Conservation (phyloP, 2,329 filamentous ascomycete genomes). For the Neofusicoccum sp. region DNA sequence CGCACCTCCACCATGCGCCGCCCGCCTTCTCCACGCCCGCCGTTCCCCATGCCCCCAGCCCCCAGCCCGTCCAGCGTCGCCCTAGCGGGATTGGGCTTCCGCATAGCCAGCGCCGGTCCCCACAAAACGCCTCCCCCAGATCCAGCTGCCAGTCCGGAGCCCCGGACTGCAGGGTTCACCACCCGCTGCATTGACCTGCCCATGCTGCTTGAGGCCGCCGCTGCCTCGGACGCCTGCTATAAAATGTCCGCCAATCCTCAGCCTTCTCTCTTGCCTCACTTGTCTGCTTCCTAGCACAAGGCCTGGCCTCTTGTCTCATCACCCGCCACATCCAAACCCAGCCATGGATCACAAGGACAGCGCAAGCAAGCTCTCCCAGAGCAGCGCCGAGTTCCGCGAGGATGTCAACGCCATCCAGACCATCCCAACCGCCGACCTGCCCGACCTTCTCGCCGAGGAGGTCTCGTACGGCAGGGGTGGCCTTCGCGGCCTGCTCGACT, state of each 20-base stretch:
- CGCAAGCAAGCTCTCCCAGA: not conserved
- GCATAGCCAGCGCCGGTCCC: not conserved
- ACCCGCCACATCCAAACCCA: not conserved
- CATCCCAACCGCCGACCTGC: constrained; percentile 9
- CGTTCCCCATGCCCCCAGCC: too few relatives aligned
- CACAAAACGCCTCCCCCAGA: not conserved
- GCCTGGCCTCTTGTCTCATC: too few relatives aligned
- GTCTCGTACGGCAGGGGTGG: constrained; percentile 32
- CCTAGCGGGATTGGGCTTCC: constrained; percentile 9
- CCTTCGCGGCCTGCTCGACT: constrained; percentile 33
- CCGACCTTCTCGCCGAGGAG: constrained; percentile 10
- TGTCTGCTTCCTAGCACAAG: not conserved
- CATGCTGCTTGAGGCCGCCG: not conserved
- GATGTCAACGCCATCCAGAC: constrained; percentile 4
- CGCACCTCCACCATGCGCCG: too few relatives aligned
- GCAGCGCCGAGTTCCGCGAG: not conserved
- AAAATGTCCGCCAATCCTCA: not conserved
- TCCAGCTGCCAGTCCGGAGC: constrained; percentile 1
- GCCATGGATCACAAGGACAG: constrained; percentile 3
- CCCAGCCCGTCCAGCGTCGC: not conserved
- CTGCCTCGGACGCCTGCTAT: not conserved
- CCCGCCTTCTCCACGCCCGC: too few relatives aligned
- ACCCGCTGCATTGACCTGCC: not conserved
- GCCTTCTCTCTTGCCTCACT: not conserved
- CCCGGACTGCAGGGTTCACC: not conserved